phyloP scores from a whole-genome alignment of 345 rosid species.

The Populus simonii region DNA sequence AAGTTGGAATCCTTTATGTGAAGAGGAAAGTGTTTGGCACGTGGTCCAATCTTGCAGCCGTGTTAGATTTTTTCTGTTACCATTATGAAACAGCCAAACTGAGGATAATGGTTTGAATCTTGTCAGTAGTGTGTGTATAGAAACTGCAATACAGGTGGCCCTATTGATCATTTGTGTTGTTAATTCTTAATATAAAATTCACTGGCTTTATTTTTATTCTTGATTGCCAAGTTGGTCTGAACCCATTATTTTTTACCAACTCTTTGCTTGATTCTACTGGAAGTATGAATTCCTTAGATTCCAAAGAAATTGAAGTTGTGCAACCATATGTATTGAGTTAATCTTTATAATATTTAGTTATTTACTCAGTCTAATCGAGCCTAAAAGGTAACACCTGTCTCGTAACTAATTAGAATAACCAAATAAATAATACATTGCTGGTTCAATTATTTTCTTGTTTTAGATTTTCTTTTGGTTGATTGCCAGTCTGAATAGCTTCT shows the following conservation, averaged over 20 bases:
- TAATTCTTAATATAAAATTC: background rate
- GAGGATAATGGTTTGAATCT: background rate
- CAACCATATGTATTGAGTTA: background rate
- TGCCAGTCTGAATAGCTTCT: background rate
- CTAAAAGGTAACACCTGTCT: background rate
- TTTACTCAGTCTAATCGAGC: background rate
- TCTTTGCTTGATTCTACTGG: background rate
- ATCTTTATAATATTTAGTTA: background rate
- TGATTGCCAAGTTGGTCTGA: background rate
- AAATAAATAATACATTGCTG: background rate
- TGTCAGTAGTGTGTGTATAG: background rate
- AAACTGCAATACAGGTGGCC: slow-evolving; percentile 11
- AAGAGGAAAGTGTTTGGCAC: background rate
- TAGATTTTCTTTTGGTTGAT: background rate
- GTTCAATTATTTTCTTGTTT: background rate
- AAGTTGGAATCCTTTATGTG: background rate
- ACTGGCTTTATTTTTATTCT: background rate
- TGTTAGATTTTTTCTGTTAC: background rate
- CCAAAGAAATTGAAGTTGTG: background rate
- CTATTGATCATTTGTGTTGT: background rate
- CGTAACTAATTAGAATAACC: background rate
- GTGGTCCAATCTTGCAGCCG: slow-evolving; percentile 1
- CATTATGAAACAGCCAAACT: background rate
- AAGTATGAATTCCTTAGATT: background rate
- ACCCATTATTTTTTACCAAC: background rate